Evolutionary conservation across 192 early-diverging fungal genomes (phyloP).

Genomic region (Spinellus fusiger): DNA sequence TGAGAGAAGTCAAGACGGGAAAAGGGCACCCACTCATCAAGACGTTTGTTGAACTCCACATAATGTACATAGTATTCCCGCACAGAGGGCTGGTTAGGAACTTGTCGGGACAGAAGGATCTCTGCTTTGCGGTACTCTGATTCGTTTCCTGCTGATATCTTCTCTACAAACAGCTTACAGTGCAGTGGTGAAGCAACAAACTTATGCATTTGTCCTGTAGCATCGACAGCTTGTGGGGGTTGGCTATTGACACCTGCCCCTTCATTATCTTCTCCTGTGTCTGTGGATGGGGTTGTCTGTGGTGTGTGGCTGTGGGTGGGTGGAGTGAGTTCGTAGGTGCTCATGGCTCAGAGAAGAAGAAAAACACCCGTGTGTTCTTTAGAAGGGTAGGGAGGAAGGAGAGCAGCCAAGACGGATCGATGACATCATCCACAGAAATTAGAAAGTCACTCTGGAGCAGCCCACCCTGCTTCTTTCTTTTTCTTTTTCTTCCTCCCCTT

Average conservation of each 20-base stretch:
- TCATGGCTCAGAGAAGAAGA: too few relatives aligned
- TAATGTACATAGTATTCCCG: slow-evolving; percentile 94
- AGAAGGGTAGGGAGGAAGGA: neutral
- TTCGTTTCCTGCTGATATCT: slow-evolving; percentile 15
- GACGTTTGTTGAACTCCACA: slow-evolving; percentile 94
- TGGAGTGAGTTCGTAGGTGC: too few relatives aligned
- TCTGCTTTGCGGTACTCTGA: slow-evolving; percentile 77
- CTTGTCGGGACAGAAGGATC: slow-evolving; percentile 69
- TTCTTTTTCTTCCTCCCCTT: neutral
- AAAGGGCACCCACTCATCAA: slow-evolving; percentile 91
- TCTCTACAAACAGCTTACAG: slow-evolving; percentile 32
- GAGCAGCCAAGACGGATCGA: neutral
- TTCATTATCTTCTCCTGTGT: neutral
- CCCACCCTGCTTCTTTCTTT: slow-evolving; percentile 1
- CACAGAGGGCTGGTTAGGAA: slow-evolving; percentile 36
- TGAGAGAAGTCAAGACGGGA: slow-evolving; percentile 59
- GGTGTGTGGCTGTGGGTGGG: too few relatives aligned
- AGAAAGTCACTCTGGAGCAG: neutral
- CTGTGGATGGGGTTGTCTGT: too few relatives aligned
- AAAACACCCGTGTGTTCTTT: neutral
- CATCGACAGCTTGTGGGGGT: neutral
- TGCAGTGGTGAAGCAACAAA: slow-evolving; percentile 19
- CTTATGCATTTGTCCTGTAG: slow-evolving; percentile 8
- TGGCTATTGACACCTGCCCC: neutral
- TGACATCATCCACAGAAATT: neutral